Evolutionary conservation across 139 green algal genomes (phyloP).

Genomic region (Tetradesmus lagerheimii): DNA sequence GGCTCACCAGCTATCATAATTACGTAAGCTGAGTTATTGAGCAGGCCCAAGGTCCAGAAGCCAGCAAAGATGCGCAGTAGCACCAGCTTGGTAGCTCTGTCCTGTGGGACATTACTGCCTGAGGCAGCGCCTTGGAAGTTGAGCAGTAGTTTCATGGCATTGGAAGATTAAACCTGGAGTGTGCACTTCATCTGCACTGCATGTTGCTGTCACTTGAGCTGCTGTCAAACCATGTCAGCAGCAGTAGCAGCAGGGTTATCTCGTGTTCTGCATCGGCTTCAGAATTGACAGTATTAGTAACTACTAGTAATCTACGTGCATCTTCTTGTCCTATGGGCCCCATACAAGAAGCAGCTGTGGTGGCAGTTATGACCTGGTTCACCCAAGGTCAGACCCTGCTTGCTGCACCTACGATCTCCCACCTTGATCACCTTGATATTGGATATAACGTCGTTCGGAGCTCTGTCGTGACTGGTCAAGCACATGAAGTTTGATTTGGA

Average conservation of each 20-base stretch:
- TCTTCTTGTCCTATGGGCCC: too few relatives aligned
- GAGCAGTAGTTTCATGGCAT: neutral
- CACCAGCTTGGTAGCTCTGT: neutral
- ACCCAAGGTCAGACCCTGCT: neutral
- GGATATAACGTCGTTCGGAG: neutral
- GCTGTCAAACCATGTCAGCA: neutral
- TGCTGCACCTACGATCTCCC: neutral
- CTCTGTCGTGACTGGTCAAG: neutral
- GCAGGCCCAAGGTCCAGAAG: conserved; percentile 65
- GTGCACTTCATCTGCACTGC: too few relatives aligned
- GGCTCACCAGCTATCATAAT: conserved; percentile 71
- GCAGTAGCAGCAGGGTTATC: neutral
- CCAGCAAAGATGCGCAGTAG: conserved; percentile 26
- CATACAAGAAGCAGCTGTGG: too few relatives aligned
- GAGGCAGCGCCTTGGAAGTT: neutral
- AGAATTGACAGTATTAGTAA: too few relatives aligned
- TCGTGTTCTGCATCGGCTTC: too few relatives aligned
- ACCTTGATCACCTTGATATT: neutral
- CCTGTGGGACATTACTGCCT: neutral
- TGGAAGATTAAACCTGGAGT: neutral
- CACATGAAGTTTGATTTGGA: neutral
- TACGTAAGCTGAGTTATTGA: conserved; percentile 74
- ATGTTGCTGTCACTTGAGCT: neutral
- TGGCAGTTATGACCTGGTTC: neutral
- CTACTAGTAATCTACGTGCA: too few relatives aligned